phyloP scores from a whole-genome alignment of 2,329 filamentous ascomycete species.

The Sporothrix sp. region DNA sequence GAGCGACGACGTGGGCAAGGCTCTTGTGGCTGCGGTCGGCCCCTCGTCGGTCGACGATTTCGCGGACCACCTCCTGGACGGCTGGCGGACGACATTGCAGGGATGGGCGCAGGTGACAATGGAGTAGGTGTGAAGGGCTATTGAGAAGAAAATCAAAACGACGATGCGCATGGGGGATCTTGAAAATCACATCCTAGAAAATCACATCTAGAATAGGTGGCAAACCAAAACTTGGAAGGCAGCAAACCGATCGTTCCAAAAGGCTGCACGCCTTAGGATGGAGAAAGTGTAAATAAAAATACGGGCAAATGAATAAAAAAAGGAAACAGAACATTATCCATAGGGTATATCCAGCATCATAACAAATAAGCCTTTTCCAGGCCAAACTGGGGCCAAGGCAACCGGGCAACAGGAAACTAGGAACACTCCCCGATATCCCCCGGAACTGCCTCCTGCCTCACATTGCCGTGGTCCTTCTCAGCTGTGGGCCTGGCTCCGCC shows the following conservation, averaged over 20 bases:
- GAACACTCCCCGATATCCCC: not conserved
- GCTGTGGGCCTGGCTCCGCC: slow-evolving; percentile 16
- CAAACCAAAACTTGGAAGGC: no score
- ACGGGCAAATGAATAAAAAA: not conserved
- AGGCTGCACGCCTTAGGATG: no score
- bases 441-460: not conserved
- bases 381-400: not conserved
- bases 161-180: no score
- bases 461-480: not conserved
- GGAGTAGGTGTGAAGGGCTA: slow-evolving; percentile 20
- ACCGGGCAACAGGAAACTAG: not conserved
- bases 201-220: no score
- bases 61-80: slow-evolving; percentile 27
- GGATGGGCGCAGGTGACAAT: slow-evolving; percentile 29
- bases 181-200: no score
- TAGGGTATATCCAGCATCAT: slow-evolving; percentile 1
- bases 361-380: not conserved
- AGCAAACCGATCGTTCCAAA: no score
- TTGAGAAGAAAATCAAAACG: no score
- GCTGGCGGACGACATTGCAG: slow-evolving; percentile 30
- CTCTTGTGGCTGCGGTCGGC: slow-evolving; percentile 23
- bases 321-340: not conserved
- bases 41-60: slow-evolving; percentile 26
- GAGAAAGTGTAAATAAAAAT: not conserved
- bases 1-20: slow-evolving; percentile 17